A percentile compares a stretch with the other conserved stretches of the same genome.
Evolutionary conservation across 2,329 filamentous ascomycete genomes (phyloP).

Genomic region (Cercospora sp.): DNA sequence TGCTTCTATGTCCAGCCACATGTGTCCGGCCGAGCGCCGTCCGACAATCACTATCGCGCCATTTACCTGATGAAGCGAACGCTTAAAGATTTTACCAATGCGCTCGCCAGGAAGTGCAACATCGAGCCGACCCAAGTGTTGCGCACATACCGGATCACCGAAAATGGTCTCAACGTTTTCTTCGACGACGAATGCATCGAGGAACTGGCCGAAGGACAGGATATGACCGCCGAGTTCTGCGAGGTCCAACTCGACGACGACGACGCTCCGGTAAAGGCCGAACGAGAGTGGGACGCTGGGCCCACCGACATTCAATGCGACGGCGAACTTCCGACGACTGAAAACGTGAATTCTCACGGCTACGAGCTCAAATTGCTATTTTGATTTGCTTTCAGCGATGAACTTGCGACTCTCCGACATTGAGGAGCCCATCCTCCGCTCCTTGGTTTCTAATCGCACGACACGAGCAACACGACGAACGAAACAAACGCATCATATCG

Average conservation of each 20-base stretch:
- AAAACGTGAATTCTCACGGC: conserved; percentile 47
- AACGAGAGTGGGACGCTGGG: conserved; percentile 55
- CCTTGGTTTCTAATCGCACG: conserved; percentile 23
- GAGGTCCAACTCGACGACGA: conserved; percentile 56
- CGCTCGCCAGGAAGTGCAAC: conserved; percentile 76
- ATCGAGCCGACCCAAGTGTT: conserved; percentile 71
- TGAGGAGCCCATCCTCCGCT: conserved; percentile 10
- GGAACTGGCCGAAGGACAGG: conserved; percentile 84
- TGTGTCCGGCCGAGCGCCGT: conserved; percentile 49
- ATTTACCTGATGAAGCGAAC: conserved; percentile 81
- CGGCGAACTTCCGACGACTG: conserved; percentile 46
- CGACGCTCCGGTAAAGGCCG: conserved; percentile 43
- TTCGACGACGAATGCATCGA: conserved; percentile 87
- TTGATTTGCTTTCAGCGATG: conserved; percentile 33
- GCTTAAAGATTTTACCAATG: conserved; percentile 68
- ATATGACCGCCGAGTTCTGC: conserved; percentile 73
- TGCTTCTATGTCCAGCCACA: conserved; percentile 79
- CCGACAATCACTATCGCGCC: conserved; percentile 72
- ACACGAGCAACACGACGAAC: conserved; percentile 27
- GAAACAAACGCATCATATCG: conserved; percentile 13
- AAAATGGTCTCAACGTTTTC: conserved; percentile 75
- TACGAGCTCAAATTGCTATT: conserved; percentile 54
- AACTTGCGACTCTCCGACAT: neutral
- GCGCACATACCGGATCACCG: conserved; percentile 69
- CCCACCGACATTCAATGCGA: conserved; percentile 51